phyloP scores from a whole-genome alignment of 2,329 filamentous ascomycete species.

The Phaeosphaeria sp. region DNA sequence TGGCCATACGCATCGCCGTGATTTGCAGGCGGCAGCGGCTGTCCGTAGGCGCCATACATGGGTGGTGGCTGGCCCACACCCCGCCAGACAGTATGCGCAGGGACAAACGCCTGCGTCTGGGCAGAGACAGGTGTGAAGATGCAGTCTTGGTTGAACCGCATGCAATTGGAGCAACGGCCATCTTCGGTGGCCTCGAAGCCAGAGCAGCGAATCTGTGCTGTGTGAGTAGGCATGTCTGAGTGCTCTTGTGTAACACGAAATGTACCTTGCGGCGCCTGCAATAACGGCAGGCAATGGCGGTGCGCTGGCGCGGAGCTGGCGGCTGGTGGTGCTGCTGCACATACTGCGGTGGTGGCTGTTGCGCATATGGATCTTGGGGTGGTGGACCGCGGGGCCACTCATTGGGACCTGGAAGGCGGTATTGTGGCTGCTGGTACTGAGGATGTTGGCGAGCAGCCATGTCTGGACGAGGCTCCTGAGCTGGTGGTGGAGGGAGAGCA shows the following conservation, averaged over 20 bases:
- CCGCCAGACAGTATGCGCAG: conserved; percentile 70
- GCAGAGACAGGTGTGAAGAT: conserved; percentile 79
- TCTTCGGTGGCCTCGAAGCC: conserved; percentile 75
- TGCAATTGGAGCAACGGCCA: conserved; percentile 75
- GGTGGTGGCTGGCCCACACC: conserved; percentile 53
- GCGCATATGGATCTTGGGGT: conserved; percentile 48
- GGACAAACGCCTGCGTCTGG: conserved; percentile 76
- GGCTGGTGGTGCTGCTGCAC: conserved; percentile 47
- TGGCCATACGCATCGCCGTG: conserved; percentile 46
- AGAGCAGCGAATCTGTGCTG: conserved; percentile 72
- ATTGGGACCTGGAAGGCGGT: conserved; percentile 55
- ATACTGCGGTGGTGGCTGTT: conserved; percentile 50
- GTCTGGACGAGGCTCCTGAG: conserved; percentile 49
- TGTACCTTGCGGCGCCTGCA: conserved; percentile 65
- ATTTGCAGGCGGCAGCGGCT: conserved; percentile 52
- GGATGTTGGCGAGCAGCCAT: conserved; percentile 56
- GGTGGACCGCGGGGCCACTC: conserved; percentile 52
- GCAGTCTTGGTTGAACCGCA: conserved; percentile 77
- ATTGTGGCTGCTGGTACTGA: conserved; percentile 52
- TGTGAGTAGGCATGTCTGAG: conserved; percentile 17
- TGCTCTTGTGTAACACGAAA: background rate
- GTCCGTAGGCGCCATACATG: conserved; percentile 60
- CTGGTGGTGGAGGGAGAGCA: conserved; percentile 41
- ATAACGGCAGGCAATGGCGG: conserved; percentile 67
- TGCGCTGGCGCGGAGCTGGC: conserved; percentile 65